Base-by-base conservation (phyloP, 2,329 filamentous ascomycete genomes). In the Microdochium bolleyi region DNA sequence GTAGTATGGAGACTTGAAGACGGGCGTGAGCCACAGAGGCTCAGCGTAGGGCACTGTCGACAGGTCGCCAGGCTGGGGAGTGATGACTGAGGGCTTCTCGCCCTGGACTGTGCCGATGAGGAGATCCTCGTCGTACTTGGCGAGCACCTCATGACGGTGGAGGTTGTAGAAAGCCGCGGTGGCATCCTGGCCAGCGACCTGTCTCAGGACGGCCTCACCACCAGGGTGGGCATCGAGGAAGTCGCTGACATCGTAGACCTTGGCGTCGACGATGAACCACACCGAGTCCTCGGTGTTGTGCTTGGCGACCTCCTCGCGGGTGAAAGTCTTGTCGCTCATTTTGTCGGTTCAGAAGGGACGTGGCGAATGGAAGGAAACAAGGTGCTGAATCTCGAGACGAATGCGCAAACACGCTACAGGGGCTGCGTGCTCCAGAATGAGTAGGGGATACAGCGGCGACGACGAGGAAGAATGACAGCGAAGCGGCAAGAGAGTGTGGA, bases 151-250 rank as follows among this genome's bases (percentile, higher is more conserved):
- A 61, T 95, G 89, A 24, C 90, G 79, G 73, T 96, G 91, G 51
- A 96, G 83, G 74, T 95, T 95, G 80, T 95, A 95, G 71, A 95
- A 95, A 53, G 86, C 87, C 34, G 79, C 73, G 2, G 90, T 95
- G 50, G 89, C 89, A 64, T 95, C 90, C 59, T 83, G 79, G 56
- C 90, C 90, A 27, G 88, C 90, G 49, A 92, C 82, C 70, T 95
- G 89, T 52, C 81, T 78, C 37, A 95, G 81, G 24, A 95, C 89
- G 46, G 87, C 84, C 62, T 85, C 83, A 62, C 89, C 90, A 60
- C 89, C 89, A 1, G 90, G 90, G 63, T 95, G 90, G 22, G 87
- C 89, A 65, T 94, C 88, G 60, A 90, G 70, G 68, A 95, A 95
- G 59, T 95, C 89, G 55, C 85, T 85, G 13, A 92, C 79, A 70